Evolutionary conservation across 2,329 filamentous ascomycete species (phyloP), one percentile per base, ranked within the genome.

Genomic region (Fusarium agapanthi): DNA sequence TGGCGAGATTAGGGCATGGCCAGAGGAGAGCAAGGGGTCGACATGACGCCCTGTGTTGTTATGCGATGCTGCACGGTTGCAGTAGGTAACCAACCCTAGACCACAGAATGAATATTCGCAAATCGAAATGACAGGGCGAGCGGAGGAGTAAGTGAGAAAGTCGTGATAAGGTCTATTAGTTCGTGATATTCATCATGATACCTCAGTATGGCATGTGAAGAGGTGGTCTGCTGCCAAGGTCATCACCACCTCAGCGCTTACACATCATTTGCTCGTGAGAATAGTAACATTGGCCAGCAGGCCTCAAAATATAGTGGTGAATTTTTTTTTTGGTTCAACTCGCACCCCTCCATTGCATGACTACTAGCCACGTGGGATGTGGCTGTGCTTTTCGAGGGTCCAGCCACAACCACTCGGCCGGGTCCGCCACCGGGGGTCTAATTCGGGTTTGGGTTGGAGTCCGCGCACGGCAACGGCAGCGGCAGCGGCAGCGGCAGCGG

Each of bases 361-460:
- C 58, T 54, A 45, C 62, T 50, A 72, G 73, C 75, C 75, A 76
- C 75, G 75, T 76, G 75, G 73, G 61, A 32, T 61, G 69, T 74
- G 68, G 75, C 75, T 67, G 75, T 75, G 72, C 32, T 22, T 26
- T 40, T 28, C n/a, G 37, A 47, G 28, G 38, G 34, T 35, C 11
- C 15, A 58, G 53, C 66, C 67, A 69, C 66, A 61, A 73, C 60
- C 75, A 70, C 61, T 74, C 72, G 68, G 74, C 69, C 74, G 75
- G 75, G 75, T 75, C 74, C 71, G 66, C 58, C 74, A 72, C 61
- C 65, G 51, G 72, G 64, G 72, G 43, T 61, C 75, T 74, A 69
- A 74, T 75, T 73, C 69, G 65, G 73, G 71, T 73, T 73, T 73
- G 69, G 61, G 3, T 12, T 57, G n/a, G 38, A 38, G 34, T 22